Base-by-base conservation (phyloP, 75 land plant genomes). In the Cupressus sempervirens region DNA sequence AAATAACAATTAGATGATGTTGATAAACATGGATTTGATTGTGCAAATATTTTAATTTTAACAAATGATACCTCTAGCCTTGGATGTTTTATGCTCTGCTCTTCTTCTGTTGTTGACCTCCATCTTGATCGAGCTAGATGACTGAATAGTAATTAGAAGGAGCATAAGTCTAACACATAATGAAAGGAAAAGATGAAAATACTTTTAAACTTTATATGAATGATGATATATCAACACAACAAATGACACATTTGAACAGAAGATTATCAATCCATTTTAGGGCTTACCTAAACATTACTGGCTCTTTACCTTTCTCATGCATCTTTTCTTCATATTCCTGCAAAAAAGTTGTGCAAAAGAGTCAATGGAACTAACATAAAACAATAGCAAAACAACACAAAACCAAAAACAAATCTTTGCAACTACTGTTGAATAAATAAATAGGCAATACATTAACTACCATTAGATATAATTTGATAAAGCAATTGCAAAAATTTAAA, bases 321-420 rank as follows among this genome's bases (percentile, higher is more conserved):
- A 95, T 90, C 90, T 96, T 98, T 6, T 96, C 97, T 90, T 94
- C 97, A 86, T 96, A 91, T 86, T 98, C 99, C 99, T 98, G 89
- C 45, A 80, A 7, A 85, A 84, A 54, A 72, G 23, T 62, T 68
- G 75, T 14, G 77, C 16, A n/a, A 82, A 16, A 76, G 35, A 40
- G 15, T 81, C 80, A 84, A 36, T 16, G 29, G 81, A 15, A 16
- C 13, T 50, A 26, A 82, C 52, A 35, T 5, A 77, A 16, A 80
- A 58, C n/a, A 40, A n/a, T 20, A 82, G 4, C 5, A 82, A 7
- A 53, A 34, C 12, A 3, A 8, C 34, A 65, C 83, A 82, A 30
- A 45, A 4, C 11, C 40, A 5, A 15, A 20, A 34, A 32, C 45
- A 53, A 35, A 82, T 32, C 67, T 23, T 56, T 18, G n/a, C 11